These are phyloP conservation scores for Pythium dissimile DNA, from an alignment of 352 stramenopile genomes.

Conservation along the genomic window DNA sequence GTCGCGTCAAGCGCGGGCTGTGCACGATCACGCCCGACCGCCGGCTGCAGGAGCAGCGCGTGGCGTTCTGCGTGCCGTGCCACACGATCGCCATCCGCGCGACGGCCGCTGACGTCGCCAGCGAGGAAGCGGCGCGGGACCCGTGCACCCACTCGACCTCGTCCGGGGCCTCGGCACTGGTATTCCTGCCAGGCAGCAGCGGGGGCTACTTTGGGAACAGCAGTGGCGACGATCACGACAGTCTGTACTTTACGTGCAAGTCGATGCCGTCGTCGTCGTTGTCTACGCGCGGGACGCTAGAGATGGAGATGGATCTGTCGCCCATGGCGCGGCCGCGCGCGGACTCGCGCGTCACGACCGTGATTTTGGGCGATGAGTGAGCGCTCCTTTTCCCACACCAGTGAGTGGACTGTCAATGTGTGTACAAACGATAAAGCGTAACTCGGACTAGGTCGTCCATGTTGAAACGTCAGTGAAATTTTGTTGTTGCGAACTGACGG, in stretches of 20 bases:
- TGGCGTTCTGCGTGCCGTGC: slow-evolving; percentile 23
- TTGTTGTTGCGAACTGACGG: too few species aligned
- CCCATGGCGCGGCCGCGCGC: not conserved
- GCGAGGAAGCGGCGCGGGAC: slow-evolving; percentile 12
- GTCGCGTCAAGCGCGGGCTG: slow-evolving; percentile 47
- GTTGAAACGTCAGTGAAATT: not conserved
- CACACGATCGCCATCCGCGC: slow-evolving; percentile 19
- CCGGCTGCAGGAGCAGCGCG: slow-evolving; percentile 5
- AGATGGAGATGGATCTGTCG: slow-evolving; percentile 9
- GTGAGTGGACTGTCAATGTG: not conserved
- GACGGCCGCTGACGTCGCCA: slow-evolving; percentile 11
- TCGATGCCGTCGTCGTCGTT: slow-evolving; percentile 14
- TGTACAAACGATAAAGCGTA: too few species aligned
- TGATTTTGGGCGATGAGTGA: slow-evolving; percentile 13
- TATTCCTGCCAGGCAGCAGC: too few species aligned
- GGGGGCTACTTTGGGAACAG: too few species aligned
- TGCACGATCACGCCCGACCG: slow-evolving; percentile 9
- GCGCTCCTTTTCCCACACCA: too few species aligned
- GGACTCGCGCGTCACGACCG: slow-evolving; percentile 4
- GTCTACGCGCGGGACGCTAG: slow-evolving; percentile 7
- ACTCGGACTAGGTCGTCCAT: too few species aligned
- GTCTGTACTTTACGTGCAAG: slow-evolving; percentile 3
- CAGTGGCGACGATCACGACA: not conserved
- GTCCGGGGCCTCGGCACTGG: too few species aligned
- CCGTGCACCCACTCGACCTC: too few species aligned